Evolutionary conservation across 108 stramenopile species (phyloP).

Genomic region (Skeletonema costatum): DNA sequence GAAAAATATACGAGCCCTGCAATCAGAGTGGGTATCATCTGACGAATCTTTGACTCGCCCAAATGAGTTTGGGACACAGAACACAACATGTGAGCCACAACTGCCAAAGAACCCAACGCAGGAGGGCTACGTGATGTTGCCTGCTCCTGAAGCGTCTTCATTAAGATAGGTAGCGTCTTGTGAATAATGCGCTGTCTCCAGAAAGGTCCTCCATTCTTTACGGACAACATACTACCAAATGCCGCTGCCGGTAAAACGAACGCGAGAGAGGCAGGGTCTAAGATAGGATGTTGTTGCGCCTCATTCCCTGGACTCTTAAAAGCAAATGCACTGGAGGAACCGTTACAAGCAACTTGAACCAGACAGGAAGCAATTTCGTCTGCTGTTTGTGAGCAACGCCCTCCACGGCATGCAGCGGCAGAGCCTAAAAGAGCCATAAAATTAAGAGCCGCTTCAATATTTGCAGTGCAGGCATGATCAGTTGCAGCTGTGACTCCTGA

Average conservation of each 20-base stretch:
- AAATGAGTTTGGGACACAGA: conserved; percentile 31
- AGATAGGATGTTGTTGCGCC: conserved; percentile 23
- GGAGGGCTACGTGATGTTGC: conserved; percentile 41
- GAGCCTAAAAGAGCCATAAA: conserved; percentile 47
- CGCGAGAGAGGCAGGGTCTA: conserved; percentile 22
- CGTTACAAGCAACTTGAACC: conserved; percentile 59
- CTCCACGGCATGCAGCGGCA: conserved; percentile 66
- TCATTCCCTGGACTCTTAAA: conserved; percentile 20
- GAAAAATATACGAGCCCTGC: conserved; percentile 46
- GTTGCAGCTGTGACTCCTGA: neutral
- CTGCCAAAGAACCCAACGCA: conserved; percentile 30
- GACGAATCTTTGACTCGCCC: conserved; percentile 24
- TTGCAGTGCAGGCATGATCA: neutral
- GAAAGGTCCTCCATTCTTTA: conserved; percentile 48
- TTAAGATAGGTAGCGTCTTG: conserved; percentile 33
- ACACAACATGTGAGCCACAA: conserved; percentile 37
- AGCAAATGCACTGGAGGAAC: conserved; percentile 32
- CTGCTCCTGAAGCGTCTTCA: conserved; percentile 43
- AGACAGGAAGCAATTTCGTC: conserved; percentile 66
- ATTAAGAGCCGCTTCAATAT: conserved; percentile 30
- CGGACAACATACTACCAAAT: conserved; percentile 53
- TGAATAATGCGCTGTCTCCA: conserved; percentile 54
- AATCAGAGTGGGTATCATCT: conserved; percentile 36
- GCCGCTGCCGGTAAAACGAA: conserved; percentile 43
- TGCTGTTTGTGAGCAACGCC: conserved; percentile 46